phyloP scores from a whole-genome alignment of 768 basidiomycete species.

The Flagelloscypha sp. region DNA sequence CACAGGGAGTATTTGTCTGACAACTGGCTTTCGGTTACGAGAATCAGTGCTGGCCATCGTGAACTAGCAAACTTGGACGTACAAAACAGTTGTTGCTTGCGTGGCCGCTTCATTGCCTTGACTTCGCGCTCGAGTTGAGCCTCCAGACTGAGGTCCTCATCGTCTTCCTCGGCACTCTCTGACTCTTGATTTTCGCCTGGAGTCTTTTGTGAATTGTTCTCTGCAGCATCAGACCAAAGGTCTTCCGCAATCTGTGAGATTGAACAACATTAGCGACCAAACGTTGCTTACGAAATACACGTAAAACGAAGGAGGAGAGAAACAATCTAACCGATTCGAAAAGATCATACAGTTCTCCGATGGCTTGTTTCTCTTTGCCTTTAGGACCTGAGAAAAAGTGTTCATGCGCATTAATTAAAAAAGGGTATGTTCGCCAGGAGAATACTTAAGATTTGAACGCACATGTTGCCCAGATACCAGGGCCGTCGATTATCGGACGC shows the following conservation, averaged over 20 bases:
- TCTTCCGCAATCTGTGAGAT: conserved; percentile 54
- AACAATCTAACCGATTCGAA: conserved; percentile 57
- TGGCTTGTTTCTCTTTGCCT: conserved; percentile 73
- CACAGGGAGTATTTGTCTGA: conserved; percentile 72
- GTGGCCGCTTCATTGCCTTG: conserved; percentile 58
- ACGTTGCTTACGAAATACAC: neutral
- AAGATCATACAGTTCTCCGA: conserved; percentile 70
- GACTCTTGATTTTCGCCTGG: conserved; percentile 19
- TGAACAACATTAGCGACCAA: conserved; percentile 3
- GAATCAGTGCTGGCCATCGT: neutral
- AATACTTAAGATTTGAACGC: conserved; percentile 12
- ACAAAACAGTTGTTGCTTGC: conserved; percentile 61
- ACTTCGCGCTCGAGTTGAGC: conserved; percentile 66
- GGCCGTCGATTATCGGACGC: conserved; percentile 63
- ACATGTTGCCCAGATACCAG: conserved; percentile 82
- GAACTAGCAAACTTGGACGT: conserved; percentile 11
- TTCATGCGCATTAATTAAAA: neutral
- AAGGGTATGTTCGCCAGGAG: neutral
- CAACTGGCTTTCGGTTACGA: conserved; percentile 48
- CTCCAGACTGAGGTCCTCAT: conserved; percentile 49
- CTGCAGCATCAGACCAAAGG: conserved; percentile 50
- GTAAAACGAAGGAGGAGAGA: neutral
- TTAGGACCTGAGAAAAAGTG: conserved; percentile 41
- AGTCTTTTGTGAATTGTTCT: conserved; percentile 12
- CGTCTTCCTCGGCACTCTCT: conserved; percentile 25